Percentiles rank a stretch among this genome's conserved stretches.
These are phyloP conservation scores for Trichoderma afroharzianum DNA, from an alignment of 2,329 filamentous ascomycete species.

Conservation along the genomic window DNA sequence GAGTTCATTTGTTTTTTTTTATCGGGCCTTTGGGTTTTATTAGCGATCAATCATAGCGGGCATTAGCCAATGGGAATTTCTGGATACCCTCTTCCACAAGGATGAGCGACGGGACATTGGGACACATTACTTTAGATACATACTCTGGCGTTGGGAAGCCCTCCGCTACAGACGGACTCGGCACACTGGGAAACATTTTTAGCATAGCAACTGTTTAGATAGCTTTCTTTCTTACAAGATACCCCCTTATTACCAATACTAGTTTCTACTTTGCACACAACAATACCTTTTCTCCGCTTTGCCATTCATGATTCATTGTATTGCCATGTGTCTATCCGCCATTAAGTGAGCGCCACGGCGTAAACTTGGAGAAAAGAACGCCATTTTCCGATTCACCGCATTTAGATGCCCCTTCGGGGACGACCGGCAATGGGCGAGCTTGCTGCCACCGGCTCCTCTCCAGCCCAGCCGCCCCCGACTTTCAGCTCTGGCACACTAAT, in stretches of 20 bases:
- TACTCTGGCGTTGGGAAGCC: constrained; percentile 10
- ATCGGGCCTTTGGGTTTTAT: neutral
- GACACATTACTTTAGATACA: neutral
- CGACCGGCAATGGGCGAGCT: neutral
- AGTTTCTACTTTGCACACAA: neutral
- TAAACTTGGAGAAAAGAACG: neutral
- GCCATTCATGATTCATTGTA: neutral
- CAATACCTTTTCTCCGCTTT: neutral
- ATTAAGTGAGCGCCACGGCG: neutral
- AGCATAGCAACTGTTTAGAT: constrained; percentile 13
- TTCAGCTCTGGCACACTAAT: neutral
- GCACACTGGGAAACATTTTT: neutral
- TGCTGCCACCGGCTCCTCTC: neutral
- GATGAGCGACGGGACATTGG: constrained; percentile 2
- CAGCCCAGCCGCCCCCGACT: neutral
- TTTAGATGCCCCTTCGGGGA: neutral
- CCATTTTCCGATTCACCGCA: neutral
- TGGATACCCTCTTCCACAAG: constrained; percentile 5
- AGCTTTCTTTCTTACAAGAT: constrained; percentile 12
- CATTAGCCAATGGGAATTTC: neutral
- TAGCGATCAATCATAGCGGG: constrained; percentile 13
- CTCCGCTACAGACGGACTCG: constrained; percentile 3
- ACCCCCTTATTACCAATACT: constrained; percentile 4
- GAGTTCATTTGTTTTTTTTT: constrained; percentile 10
- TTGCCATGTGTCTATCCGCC: constrained; percentile 7